Base-by-base conservation (phyloP, 1,284 basidiomycete species). In the Boletus hoseneyae region DNA sequence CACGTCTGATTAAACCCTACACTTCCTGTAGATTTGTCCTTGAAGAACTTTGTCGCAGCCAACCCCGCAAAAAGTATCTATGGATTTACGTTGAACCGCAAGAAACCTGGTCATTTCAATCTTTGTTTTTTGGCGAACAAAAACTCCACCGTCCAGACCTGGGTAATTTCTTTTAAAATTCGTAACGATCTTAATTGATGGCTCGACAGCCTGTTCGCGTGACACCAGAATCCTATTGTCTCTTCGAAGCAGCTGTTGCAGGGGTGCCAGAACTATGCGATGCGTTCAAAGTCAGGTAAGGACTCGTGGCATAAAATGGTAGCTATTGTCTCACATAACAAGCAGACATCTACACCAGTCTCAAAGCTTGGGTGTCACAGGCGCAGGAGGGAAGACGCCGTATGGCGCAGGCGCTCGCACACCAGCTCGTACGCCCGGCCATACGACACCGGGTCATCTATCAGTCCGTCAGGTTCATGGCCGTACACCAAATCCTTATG, bases 51-150 rank as follows among this genome's bases (percentile, higher is more conserved):
- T 59, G 83, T 96, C 19, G 88, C 88, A 45, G 95, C 95, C 32
- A 96, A 98, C 67, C 95, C 95, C 6, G 87, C 87, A 13, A 90
- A 90, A 69, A 95, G 93, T 63, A 92, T 93, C 66, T 99, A 99
- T 62, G 97, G 93, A 9, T 99, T 99, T 68, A 90, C 90, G 7
- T 76, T 99, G 53, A 97, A 99, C 66, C 80, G 86, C 52, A 87
- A 89, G 59, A 82, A 82, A 48, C 93, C 97, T 0, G 97, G 97
- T 0, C 93, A 96, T 69, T 93, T 99, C 73, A 90, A 84, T 62
- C 77, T 99, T 13, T 92, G 88, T 62, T 99, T 99, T 80, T 78
- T 98, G 63, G 88, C 92, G 21, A 94, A 92, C 68, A 93, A 93
- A 67, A 90, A 87, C 59, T 83, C 92, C 6, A 81, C 84, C n/a